Evolutionary conservation across 176 grass and related monocot genomes (phyloP).

Genomic region (Thinopyrum elongatum): DNA sequence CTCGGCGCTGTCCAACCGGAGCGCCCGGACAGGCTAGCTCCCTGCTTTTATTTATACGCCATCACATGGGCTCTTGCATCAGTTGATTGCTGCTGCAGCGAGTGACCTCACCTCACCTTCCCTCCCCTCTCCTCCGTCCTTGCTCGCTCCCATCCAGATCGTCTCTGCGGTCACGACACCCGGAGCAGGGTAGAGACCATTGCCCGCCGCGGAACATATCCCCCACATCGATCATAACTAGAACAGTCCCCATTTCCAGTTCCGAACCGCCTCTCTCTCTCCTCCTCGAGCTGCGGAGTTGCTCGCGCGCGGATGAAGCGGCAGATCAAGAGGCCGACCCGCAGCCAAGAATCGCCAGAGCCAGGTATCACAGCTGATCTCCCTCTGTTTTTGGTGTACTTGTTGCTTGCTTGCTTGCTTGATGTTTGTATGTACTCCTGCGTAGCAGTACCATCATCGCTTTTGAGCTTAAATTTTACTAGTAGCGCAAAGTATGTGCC

Average conservation of each 20-base stretch:
- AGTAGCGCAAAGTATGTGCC: constrained; percentile 6
- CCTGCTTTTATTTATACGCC: constrained; percentile 52
- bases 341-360: constrained; percentile 23
- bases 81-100: constrained; percentile 29
- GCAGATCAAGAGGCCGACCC: constrained; percentile 37
- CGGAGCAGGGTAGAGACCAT: constrained; percentile 25
- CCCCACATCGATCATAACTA: not conserved
- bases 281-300: not conserved
- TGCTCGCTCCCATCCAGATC: not conserved
- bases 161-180: constrained; percentile 21
- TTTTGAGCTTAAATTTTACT: not conserved
- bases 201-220: constrained; percentile 19
- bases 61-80: constrained; percentile 35
- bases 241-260: constrained; percentile 23
- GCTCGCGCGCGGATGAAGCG: constrained; percentile 16
- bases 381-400: not conserved
- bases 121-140: not conserved
- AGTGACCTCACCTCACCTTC: not conserved
- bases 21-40: not conserved
- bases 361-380: constrained; percentile 28
- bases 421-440: not conserved
- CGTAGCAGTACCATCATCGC: not conserved
- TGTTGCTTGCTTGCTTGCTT: not conserved
- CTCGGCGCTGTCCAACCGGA: constrained; percentile 20
- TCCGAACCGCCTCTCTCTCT: not conserved